Conservation (phyloP, 306 rosid species). For the Gastrolobium bilobum region DNA sequence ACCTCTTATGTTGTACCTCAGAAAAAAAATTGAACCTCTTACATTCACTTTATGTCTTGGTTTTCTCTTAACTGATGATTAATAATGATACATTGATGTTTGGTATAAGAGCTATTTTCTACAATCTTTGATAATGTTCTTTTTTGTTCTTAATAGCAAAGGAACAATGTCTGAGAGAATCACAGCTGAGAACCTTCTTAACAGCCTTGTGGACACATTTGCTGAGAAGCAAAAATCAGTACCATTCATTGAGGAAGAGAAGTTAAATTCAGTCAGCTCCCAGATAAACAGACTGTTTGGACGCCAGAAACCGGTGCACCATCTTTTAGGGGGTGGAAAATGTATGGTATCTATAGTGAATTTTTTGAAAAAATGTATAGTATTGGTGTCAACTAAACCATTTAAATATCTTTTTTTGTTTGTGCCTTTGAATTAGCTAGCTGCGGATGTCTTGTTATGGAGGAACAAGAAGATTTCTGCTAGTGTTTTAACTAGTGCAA, state of each 20-base stretch:
- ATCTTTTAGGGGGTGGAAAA: conserved; percentile 92
- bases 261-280: conserved; percentile 56
- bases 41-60: not conserved
- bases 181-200: conserved; percentile 62
- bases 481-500: conserved; percentile 77
- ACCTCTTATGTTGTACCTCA: not conserved
- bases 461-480: conserved; percentile 97
- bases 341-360: conserved; percentile 57
- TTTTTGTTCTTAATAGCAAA: conserved; percentile 36
- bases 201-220: conserved; percentile 67
- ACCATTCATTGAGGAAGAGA: conserved; percentile 67
- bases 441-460: conserved; percentile 94
- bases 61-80: not conserved
- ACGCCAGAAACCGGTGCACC: conserved; percentile 79
- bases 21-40: not conserved
- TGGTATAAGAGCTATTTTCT: conserved; percentile 4
- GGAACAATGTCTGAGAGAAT: conserved; percentile 79
- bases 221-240: conserved; percentile 67
- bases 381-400: conserved; percentile 20
- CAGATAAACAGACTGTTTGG: conserved; percentile 76
- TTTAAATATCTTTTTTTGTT: not conserved
- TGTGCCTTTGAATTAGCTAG: conserved; percentile 54
- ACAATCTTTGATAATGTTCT: conserved; percentile 16
- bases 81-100: not conserved
- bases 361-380: conserved; percentile 34